Base-by-base conservation (phyloP, 768 basidiomycete genomes). In the Tricholoma sp. region DNA sequence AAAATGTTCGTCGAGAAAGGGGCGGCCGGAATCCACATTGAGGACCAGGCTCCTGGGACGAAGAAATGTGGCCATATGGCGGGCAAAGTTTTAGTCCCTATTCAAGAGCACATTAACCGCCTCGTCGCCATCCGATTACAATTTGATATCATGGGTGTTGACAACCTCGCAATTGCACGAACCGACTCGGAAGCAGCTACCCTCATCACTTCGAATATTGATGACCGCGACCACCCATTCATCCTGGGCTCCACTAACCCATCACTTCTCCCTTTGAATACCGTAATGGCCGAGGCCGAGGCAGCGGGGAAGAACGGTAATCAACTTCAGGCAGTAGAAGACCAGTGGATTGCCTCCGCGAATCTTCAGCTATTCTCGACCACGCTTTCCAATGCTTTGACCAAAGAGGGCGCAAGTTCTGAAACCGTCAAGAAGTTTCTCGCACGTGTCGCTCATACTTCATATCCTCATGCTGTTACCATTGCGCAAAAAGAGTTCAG, bases 1-100 rank as follows among this genome's bases (percentile, higher is more conserved):
- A 99, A 99, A 76, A 86, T 99, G 83, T 98, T 99, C 69, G 94
- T 98, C 62, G 97, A 99, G 76, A 91, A 94, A 65, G 96, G 97
- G 60, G 97, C 97, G 0, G 95, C 97, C 14, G 97, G 96, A 19
- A 93, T 99, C 54, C 97, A 99, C 71, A 80, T 99, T 67, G 97
- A 99, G 68, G 97, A 99, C 67, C 97, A 99, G 72, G 95, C 94
- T 11, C 88, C 95, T 0, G 94, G 95, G 19, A 97, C 96, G 18
- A 98, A 99, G 77, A 99, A 99, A 68, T 91, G 89, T 61, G 89
- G 90, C 22, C 91, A 94, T 71, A 94, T 94, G 91, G 94, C 89
- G 10, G 92, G 90, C 55, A 94, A 98, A 71, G 96, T 98, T 46
- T 86, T 99, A 65, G 97, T 99, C 10, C 95, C 97, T 39, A 94